A percentile compares a stretch with the other conserved stretches of the same genome.
Conservation (phyloP, 257 asterid species). For the Datura wrightii region DNA sequence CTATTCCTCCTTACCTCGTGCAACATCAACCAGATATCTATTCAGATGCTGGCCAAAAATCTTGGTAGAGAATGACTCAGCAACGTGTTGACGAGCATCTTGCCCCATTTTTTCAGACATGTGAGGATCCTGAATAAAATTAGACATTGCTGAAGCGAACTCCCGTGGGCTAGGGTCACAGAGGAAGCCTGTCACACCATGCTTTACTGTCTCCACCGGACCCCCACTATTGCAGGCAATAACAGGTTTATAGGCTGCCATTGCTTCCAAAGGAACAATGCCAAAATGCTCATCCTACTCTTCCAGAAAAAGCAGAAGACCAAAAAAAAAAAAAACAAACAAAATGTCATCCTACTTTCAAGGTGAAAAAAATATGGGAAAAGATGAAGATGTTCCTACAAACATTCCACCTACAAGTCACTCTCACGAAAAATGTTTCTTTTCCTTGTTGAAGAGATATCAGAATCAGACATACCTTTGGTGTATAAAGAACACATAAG, state of each 20-base stretch:
- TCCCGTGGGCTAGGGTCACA: slow-evolving; percentile 75
- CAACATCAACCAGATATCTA: slow-evolving; percentile 60
- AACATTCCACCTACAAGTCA: neutral
- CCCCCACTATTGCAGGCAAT: slow-evolving; percentile 96
- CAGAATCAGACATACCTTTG: slow-evolving; percentile 55
- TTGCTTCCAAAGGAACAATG: slow-evolving; percentile 95
- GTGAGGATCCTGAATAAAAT: slow-evolving; percentile 62
- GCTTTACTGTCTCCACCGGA: slow-evolving; percentile 79
- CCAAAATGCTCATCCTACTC: slow-evolving; percentile 94
- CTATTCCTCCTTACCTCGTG: slow-evolving; percentile 58
- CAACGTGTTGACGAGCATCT: slow-evolving; percentile 71
- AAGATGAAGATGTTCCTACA: neutral
- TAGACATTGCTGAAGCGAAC: slow-evolving; percentile 83
- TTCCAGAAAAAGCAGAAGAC: neutral
- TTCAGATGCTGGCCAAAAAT: slow-evolving; percentile 77
- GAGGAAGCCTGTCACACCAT: slow-evolving; percentile 81
- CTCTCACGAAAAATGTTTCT: neutral
- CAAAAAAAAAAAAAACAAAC: neutral
- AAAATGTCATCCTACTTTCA: slow-evolving; percentile 4
- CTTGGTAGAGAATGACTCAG: slow-evolving; percentile 72
- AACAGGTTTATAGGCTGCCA: slow-evolving; percentile 95
- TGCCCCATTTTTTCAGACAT: slow-evolving; percentile 73
- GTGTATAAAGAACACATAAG: slow-evolving; percentile 85
- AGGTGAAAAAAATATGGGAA: neutral
- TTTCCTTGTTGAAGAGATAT: slow-evolving; percentile 21